Evolutionary conservation across 2,329 filamentous ascomycete species (phyloP).

Genomic region (Rutstroemia sp.): DNA sequence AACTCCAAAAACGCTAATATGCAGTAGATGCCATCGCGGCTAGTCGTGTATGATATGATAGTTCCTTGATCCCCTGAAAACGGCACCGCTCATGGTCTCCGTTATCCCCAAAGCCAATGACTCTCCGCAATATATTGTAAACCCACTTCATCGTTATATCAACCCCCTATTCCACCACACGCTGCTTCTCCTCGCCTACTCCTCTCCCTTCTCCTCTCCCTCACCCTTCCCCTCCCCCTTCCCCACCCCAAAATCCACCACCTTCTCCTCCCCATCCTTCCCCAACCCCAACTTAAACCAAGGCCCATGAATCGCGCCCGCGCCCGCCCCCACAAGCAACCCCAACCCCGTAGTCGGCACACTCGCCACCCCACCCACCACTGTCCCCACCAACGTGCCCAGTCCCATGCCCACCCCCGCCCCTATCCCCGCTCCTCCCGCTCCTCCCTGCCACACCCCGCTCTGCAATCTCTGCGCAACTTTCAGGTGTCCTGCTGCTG

Average conservation of each 20-base stretch:
- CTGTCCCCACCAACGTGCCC: constrained; percentile 14
- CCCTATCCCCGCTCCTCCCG: constrained; percentile 17
- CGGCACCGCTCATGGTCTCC: too few species aligned
- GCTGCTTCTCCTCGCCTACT: background rate
- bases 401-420: constrained; percentile 17
- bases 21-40: too few species aligned
- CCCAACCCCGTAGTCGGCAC: constrained; percentile 20
- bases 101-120: too few species aligned
- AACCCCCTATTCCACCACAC: too few species aligned
- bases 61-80: too few species aligned
- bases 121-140: too few species aligned
- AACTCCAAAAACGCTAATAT: too few species aligned
- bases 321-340: constrained; percentile 12
- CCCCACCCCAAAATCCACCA: background rate
- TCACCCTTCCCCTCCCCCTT: background rate
- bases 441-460: constrained; percentile 23
- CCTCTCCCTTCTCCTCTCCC: background rate
- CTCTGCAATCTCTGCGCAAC: constrained; percentile 46
- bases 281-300: constrained; percentile 17
- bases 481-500: constrained; percentile 49
- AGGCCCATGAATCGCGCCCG: constrained; percentile 21
- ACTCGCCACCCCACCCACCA: constrained; percentile 12
- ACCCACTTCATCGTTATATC: too few species aligned
- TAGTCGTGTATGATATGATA: too few species aligned
- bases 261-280: constrained; percentile 5